A percentile compares a stretch with the other conserved stretches of the same genome.
Evolutionary conservation across 2,329 filamentous ascomycete species (phyloP).

Genomic region (Acarospora socialis): DNA sequence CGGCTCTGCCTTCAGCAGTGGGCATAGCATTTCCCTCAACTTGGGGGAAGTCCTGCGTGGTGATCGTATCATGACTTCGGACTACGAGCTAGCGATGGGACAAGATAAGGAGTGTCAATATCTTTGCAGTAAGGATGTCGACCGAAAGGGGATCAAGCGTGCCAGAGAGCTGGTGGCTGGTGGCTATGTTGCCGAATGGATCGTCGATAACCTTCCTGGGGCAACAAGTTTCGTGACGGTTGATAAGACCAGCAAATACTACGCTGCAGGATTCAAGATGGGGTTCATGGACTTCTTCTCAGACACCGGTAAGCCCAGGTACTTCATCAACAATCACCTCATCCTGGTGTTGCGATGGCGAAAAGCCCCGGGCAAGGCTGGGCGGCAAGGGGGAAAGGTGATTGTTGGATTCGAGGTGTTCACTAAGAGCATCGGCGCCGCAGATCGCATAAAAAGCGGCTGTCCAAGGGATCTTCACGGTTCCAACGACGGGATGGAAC

Average conservation of each 20-base stretch:
- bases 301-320: conserved; percentile 45
- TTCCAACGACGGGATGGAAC: conserved; percentile 50
- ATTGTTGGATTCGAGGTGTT: conserved; percentile 86
- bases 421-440: conserved; percentile 61
- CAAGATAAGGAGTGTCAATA: conserved; percentile 58
- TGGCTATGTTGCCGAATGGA: conserved; percentile 84
- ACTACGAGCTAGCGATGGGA: conserved; percentile 67
- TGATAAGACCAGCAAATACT: conserved; percentile 75
- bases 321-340: conserved; percentile 77
- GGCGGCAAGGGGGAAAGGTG: conserved; percentile 58
- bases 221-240: conserved; percentile 80
- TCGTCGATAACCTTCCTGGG: conserved; percentile 79
- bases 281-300: conserved; percentile 57
- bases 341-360: conserved; percentile 72
- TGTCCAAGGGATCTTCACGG: conserved; percentile 55
- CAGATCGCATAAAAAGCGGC: conserved; percentile 46
- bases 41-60: conserved; percentile 77
- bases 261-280: conserved; percentile 78
- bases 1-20: conserved; percentile 56
- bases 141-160: conserved; percentile 48
- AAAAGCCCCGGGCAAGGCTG: conserved; percentile 52
- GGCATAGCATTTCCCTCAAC: conserved; percentile 67
- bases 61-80: conserved; percentile 71
- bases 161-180: conserved; percentile 60
- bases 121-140: conserved; percentile 56